Conservation (phyloP, 78 protist species). For the Neovahlkampfia damariscottae region DNA sequence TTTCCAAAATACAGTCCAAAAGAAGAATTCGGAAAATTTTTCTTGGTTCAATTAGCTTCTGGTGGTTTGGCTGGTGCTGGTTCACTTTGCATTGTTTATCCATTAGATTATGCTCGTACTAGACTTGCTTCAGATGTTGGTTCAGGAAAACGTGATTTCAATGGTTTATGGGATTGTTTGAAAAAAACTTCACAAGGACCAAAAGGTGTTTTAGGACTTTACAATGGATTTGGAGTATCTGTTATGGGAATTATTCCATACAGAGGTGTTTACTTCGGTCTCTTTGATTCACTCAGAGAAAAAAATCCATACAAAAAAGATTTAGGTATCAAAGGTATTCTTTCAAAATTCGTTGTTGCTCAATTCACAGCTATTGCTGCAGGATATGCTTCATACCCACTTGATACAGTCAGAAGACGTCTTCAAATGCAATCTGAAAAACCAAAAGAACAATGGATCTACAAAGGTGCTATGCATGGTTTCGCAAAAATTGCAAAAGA, state of each 20-base stretch:
- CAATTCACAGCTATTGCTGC: constrained; percentile 60
- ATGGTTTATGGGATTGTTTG: constrained; percentile 79
- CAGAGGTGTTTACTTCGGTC: constrained; percentile 92
- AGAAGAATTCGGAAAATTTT: constrained; percentile 35
- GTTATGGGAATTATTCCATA: constrained; percentile 81
- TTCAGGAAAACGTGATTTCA: constrained; percentile 72
- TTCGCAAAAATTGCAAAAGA: constrained; percentile 47
- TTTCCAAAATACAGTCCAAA: constrained; percentile 38
- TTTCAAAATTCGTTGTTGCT: constrained; percentile 36
- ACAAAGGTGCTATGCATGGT: constrained; percentile 74
- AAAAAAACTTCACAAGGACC: constrained; percentile 37
- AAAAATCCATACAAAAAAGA: neutral
- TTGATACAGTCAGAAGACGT: constrained; percentile 94
- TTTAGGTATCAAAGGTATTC: constrained; percentile 8
- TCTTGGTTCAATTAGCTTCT: constrained; percentile 76
- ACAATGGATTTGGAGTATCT: constrained; percentile 90
- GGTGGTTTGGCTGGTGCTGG: constrained; percentile 97
- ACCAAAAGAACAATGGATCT: constrained; percentile 32
- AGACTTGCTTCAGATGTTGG: constrained; percentile 82
- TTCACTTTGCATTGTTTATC: constrained; percentile 84
- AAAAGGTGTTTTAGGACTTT: constrained; percentile 79
- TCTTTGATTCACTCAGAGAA: constrained; percentile 68
- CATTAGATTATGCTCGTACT: constrained; percentile 96
- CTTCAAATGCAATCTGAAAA: constrained; percentile 72
- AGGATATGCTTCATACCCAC: constrained; percentile 84